A percentile compares a stretch with the other conserved stretches of the same genome.
These are phyloP conservation scores for Barnettozyma siamensis DNA, from an alignment of 805 yeast genomes.

Conservation along the genomic window DNA sequence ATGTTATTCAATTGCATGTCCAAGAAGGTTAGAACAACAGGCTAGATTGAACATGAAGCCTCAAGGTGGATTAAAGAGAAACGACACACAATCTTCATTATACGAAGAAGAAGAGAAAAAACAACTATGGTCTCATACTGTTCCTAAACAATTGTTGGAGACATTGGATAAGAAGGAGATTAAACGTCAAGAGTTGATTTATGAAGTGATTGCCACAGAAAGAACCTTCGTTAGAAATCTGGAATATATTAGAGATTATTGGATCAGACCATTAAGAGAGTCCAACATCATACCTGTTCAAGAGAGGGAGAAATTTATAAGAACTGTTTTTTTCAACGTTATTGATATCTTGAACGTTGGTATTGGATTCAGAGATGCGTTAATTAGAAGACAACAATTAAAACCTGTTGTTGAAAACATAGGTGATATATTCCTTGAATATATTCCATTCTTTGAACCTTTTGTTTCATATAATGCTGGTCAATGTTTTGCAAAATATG, in stretches of 20 bases:
- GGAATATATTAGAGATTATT: conserved; percentile 88
- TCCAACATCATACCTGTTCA: conserved; percentile 82
- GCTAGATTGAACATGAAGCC: conserved; percentile 86
- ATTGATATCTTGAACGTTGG: conserved; percentile 82
- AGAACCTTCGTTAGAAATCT: conserved; percentile 92
- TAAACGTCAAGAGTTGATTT: conserved; percentile 91
- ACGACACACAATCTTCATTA: conserved; percentile 62
- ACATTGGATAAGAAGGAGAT: conserved; percentile 77
- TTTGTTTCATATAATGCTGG: conserved; percentile 92
- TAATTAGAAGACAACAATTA: conserved; percentile 79
- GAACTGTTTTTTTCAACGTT: conserved; percentile 88
- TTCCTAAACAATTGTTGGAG: conserved; percentile 72
- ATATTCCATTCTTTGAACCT: conserved; percentile 83
- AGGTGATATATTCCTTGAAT: conserved; percentile 84
- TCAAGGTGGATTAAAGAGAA: conserved; percentile 75
- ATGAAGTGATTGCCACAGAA: conserved; percentile 90
- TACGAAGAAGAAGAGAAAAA: conserved; percentile 76
- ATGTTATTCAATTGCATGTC: conserved; percentile 95
- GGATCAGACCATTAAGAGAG: conserved; percentile 86
- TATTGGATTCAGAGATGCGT: conserved; percentile 79
- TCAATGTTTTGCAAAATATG: conserved; percentile 91
- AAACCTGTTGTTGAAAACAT: conserved; percentile 79
- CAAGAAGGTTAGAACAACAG: conserved; percentile 91
- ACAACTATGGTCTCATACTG: conserved; percentile 91
- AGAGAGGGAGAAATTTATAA: conserved; percentile 84